phyloP scores from a whole-genome alignment of 1,284 basidiomycete genomes.

The Uromyces viciae-fabae region DNA sequence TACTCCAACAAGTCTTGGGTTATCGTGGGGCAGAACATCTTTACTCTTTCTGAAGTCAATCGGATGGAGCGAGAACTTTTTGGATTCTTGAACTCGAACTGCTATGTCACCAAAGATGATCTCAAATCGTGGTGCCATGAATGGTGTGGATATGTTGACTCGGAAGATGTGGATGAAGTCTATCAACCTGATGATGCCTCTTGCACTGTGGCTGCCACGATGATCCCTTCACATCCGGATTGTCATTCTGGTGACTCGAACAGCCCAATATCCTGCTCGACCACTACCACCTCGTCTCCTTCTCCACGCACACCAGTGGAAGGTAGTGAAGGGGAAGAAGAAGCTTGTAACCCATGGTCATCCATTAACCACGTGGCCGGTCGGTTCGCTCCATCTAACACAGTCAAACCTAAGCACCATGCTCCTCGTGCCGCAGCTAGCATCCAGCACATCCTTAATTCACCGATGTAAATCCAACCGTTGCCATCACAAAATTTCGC shows the following conservation, averaged over 20 bases:
- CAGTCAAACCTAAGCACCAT: background rate
- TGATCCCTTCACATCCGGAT: background rate
- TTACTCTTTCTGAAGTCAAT: constrained; percentile 82
- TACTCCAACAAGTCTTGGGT: constrained; percentile 88
- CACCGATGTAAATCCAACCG: background rate
- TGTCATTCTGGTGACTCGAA: constrained; percentile 25
- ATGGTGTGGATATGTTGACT: constrained; percentile 9
- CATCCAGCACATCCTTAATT: constrained; percentile 29
- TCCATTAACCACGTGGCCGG: background rate
- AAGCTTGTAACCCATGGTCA: constrained; percentile 3
- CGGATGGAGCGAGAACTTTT: constrained; percentile 43
- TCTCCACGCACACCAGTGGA: constrained; percentile 29
- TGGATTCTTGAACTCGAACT: constrained; percentile 30
- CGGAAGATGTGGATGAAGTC: background rate
- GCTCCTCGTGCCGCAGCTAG: background rate
- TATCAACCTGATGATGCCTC: background rate
- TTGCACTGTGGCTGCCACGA: background rate
- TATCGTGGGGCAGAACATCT: constrained; percentile 87
- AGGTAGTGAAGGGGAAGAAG: background rate
- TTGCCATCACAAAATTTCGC: background rate
- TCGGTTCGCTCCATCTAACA: background rate
- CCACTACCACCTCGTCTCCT: constrained; percentile 24
- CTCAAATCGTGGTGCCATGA: constrained; percentile 25
- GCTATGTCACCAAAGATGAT: constrained; percentile 31
- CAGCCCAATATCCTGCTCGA: constrained; percentile 23